Evolutionary conservation across 441 rosid genomes (phyloP), one percentile per base, ranked within the genome.

Genomic region (Rhodomyrtus psidioides): DNA sequence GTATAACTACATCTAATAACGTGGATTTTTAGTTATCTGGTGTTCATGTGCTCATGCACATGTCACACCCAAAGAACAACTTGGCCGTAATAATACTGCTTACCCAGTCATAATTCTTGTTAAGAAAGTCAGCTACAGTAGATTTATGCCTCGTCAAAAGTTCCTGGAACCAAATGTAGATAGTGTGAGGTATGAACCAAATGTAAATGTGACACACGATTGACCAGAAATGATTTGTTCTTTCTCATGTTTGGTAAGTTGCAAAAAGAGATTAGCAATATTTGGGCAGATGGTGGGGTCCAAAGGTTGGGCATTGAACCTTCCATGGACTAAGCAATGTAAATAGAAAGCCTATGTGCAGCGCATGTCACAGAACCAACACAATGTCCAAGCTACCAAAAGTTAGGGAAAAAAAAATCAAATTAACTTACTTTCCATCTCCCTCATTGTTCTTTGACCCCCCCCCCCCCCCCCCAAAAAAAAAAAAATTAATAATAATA

Each of bases 141-240:
- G 90, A 84, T 44, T 88, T 88, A 85, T 86, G 87, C 84, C 90
- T 86, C 4, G 90, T 86, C 86, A 88, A 82, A 13, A 88, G 87
- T 55, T 88, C 90, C 88, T 86, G 88, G 19, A 84, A 53, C 42
- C 54, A 82, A 86, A 82, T 58, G 55, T 56, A 39, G 79, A 70
- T 12, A 70, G 79, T 39, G 79, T 70, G 49, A 70, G 79, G 79
- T 70, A 39, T 23, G 21, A 16, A 21, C 51, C 49, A 70, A 70
- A 39, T 23, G 46, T 54, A 42, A 42, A 30, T 7, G 46, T 30
- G 44, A 53, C 42, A 82, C n/a, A 82, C 12, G 17, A 53, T 54
- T 27, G 27, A 23, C 34, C 6, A 17, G 15, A 51, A 81, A 81
- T 16, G 26, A 55, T 23, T 82, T 27, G 46, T 70, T 39, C 49